Percentiles rank a stretch among this genome's conserved stretches.
phyloP scores from a whole-genome alignment of 2,329 filamentous ascomycete species.

The Fusarium napiforme region DNA sequence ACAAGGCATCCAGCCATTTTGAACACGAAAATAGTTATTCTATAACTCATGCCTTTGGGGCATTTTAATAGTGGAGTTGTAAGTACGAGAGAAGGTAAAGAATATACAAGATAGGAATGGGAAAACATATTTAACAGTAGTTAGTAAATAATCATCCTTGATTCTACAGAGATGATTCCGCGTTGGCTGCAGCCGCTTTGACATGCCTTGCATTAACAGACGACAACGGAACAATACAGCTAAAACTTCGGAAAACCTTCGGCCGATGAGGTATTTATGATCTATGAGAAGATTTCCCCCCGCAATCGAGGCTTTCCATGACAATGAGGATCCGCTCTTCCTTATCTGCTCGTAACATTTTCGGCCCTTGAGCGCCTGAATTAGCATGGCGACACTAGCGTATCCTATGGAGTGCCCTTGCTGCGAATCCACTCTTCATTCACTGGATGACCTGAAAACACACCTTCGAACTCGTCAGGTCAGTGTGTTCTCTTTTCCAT shows the following conservation, averaged over 20 bases:
- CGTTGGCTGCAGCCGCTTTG: neutral
- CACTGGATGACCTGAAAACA: neutral
- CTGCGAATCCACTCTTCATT: neutral
- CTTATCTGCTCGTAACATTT: neutral
- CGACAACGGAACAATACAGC: neutral
- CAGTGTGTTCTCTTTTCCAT: too few species aligned
- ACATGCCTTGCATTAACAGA: neutral
- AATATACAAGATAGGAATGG: neutral
- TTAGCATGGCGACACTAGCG: neutral
- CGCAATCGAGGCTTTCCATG: neutral
- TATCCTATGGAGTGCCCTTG: neutral
- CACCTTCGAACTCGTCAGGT: neutral
- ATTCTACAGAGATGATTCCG: neutral
- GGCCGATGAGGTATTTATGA: neutral
- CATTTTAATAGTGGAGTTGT: fast-evolving
- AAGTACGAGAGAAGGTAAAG: neutral
- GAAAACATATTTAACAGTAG: fast-evolving
- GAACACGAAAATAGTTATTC: neutral
- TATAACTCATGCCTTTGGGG: fast-evolving
- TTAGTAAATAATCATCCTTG: fast-evolving
- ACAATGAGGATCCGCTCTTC: neutral
- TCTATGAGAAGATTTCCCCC: neutral
- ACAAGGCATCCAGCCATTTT: neutral
- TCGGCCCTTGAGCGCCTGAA: neutral
- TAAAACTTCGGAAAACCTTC: neutral